Percentiles rank a stretch among this genome's conserved stretches.
phyloP scores from a whole-genome alignment of 257 asterid species.

The Solanum ossicruentum region DNA sequence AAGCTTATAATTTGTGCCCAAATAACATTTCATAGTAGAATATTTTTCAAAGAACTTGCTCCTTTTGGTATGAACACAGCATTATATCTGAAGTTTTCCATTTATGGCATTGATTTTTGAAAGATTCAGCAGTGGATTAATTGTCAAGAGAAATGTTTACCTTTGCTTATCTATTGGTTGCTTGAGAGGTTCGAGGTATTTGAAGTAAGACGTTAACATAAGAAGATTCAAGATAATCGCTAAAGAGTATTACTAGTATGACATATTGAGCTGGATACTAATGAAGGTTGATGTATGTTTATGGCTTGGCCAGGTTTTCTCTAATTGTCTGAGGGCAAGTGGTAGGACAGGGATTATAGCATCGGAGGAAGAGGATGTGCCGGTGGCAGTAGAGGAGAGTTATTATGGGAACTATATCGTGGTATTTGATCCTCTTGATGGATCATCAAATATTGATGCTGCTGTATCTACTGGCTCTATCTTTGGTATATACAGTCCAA shows the following conservation, averaged over 20 bases:
- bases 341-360: slow-evolving; percentile 97
- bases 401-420: slow-evolving; percentile 93
- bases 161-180: background rate
- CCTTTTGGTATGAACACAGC: background rate
- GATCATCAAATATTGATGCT: slow-evolving; percentile 88
- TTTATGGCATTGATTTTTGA: background rate
- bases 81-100: background rate
- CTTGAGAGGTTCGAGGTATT: background rate
- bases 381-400: slow-evolving; percentile 93
- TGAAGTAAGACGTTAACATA: background rate
- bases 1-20: background rate
- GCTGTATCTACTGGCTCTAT: slow-evolving; percentile 91
- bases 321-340: slow-evolving; percentile 72
- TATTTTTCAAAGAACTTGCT: background rate
- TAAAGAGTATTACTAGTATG: background rate
- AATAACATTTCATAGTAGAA: background rate
- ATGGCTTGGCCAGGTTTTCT: slow-evolving; percentile 45
- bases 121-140: background rate
- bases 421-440: slow-evolving; percentile 91
- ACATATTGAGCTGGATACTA: background rate
- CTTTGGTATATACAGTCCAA: slow-evolving; percentile 82
- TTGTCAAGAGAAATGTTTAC: background rate
- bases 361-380: slow-evolving; percentile 95
- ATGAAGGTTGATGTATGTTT: background rate
- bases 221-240: background rate